Evolutionary conservation across 2,329 filamentous ascomycete species (phyloP).

Genomic region (Aureobasidium sp.): DNA sequence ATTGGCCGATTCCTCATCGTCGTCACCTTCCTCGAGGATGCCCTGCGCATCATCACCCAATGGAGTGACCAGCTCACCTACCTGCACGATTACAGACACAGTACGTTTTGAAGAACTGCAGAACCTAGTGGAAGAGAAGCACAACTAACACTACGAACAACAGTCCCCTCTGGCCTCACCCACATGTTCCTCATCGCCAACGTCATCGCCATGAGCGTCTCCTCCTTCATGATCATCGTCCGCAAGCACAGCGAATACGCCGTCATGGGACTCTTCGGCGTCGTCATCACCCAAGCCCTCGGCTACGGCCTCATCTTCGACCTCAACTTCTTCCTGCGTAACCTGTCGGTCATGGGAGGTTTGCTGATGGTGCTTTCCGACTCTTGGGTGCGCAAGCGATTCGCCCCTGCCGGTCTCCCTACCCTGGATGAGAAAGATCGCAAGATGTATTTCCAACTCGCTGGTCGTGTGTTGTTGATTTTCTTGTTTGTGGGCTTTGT

Average conservation of each 20-base stretch:
- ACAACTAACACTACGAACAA: conserved; percentile 10
- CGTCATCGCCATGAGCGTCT: conserved; percentile 75
- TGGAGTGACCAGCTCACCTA: conserved; percentile 94
- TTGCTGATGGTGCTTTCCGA: conserved; percentile 97
- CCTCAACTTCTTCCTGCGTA: conserved; percentile 99
- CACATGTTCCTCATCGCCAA: conserved; percentile 90
- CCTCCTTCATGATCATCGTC: conserved; percentile 78
- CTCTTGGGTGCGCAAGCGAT: conserved; percentile 95
- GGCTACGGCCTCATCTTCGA: conserved; percentile 98
- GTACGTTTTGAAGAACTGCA: conserved; percentile 51
- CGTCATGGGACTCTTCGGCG: conserved; percentile 78
- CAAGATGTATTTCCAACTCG: conserved; percentile 99
- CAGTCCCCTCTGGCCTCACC: conserved; percentile 81
- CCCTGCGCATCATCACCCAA: conserved; percentile 91
- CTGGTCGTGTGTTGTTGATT: conserved; percentile 88
- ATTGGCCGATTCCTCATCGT: conserved; percentile 97
- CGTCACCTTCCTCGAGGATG: conserved; percentile 96
- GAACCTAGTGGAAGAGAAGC: conserved; percentile 23
- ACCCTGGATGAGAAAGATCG: conserved; percentile 97
- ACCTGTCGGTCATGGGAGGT: conserved; percentile 93
- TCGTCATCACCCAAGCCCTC: conserved; percentile 87
- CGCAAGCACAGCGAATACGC: conserved; percentile 92
- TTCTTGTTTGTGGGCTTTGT: conserved; percentile 97
- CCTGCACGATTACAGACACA: conserved; percentile 83
- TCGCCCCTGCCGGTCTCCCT: conserved; percentile 89